Evolutionary conservation across 306 rosid species (phyloP).

Genomic region (Rubus parviflorus): DNA sequence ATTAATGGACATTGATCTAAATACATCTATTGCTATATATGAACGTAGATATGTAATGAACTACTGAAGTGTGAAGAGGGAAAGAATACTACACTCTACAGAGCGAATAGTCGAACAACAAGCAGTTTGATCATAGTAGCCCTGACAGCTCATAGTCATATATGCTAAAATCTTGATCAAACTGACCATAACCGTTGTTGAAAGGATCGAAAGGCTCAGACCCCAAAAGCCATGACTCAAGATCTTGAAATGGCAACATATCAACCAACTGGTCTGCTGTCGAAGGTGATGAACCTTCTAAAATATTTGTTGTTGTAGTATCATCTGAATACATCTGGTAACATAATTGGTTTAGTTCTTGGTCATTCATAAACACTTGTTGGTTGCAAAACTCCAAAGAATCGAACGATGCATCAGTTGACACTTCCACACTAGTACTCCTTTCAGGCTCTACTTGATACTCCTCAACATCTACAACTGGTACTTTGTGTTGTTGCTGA

Average conservation of each 20-base stretch:
- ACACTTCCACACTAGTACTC: constrained; percentile 11
- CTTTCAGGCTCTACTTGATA: constrained; percentile 15
- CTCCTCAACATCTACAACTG: constrained; percentile 15
- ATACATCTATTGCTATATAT: neutral
- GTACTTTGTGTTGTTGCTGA: constrained; percentile 3
- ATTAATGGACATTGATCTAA: neutral
- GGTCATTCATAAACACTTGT: neutral
- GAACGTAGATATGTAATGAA: neutral
- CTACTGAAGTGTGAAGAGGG: neutral
- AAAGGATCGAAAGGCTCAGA: constrained; percentile 13
- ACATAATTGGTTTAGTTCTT: constrained; percentile 18
- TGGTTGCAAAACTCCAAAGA: neutral
- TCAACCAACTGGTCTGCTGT: constrained; percentile 11
- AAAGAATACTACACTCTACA: neutral
- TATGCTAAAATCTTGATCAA: constrained; percentile 35
- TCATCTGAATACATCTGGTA: constrained; percentile 21
- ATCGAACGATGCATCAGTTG: constrained; percentile 17
- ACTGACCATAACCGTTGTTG: constrained; percentile 6
- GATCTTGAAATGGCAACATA: constrained; percentile 22
- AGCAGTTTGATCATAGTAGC: constrained; percentile 20
- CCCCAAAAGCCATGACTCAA: constrained; percentile 36
- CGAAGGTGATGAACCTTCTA: constrained; percentile 6
- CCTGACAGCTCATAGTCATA: constrained; percentile 36
- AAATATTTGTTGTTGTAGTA: neutral
- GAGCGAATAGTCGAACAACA: neutral